Evolutionary conservation across 2,329 filamentous ascomycete genomes (phyloP).

Genomic region (Penicillium psychrosexuale): DNA sequence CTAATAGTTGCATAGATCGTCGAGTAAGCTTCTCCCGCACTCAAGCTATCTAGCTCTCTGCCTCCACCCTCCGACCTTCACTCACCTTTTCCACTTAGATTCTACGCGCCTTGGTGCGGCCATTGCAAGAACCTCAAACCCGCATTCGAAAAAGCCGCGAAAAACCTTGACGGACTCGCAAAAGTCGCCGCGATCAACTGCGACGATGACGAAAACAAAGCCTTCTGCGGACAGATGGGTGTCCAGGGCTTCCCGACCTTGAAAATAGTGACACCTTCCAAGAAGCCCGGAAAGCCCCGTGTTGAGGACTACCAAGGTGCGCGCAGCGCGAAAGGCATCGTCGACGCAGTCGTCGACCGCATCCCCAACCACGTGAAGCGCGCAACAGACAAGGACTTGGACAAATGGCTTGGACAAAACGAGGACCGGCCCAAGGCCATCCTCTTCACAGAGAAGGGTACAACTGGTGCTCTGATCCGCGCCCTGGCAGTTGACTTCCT

Average conservation of each 20-base stretch:
- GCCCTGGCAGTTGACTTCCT: slow-evolving; percentile 89
- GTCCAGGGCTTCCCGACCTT: slow-evolving; percentile 93
- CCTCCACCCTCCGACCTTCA: slow-evolving; percentile 3
- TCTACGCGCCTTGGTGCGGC: slow-evolving; percentile 97
- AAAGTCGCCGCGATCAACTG: slow-evolving; percentile 95
- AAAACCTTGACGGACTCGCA: slow-evolving; percentile 82
- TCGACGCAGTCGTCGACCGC: slow-evolving; percentile 77
- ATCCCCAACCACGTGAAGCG: slow-evolving; percentile 90
- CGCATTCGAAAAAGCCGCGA: slow-evolving; percentile 90
- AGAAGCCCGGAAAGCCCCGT: slow-evolving; percentile 72
- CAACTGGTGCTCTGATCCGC: slow-evolving; percentile 76
- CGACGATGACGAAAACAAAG: slow-evolving; percentile 89
- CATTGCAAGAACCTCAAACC: slow-evolving; percentile 96
- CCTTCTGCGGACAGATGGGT: slow-evolving; percentile 78
- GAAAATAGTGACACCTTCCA: slow-evolving; percentile 84
- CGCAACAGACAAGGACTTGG: slow-evolving; percentile 74
- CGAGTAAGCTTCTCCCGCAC: slow-evolving; percentile 44
- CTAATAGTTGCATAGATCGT: slow-evolving; percentile 43
- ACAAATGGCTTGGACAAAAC: slow-evolving; percentile 66
- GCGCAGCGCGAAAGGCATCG: slow-evolving; percentile 79
- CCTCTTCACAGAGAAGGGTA: slow-evolving; percentile 89
- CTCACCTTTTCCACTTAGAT: slow-evolving; percentile 52
- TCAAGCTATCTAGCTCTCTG: background rate
- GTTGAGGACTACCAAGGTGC: slow-evolving; percentile 89
- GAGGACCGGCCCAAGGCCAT: slow-evolving; percentile 77